Percentiles rank a stretch among this genome's conserved stretches.
These are phyloP conservation scores for Malus asiatica DNA, from an alignment of 306 rosid genomes.

Conservation along the genomic window DNA sequence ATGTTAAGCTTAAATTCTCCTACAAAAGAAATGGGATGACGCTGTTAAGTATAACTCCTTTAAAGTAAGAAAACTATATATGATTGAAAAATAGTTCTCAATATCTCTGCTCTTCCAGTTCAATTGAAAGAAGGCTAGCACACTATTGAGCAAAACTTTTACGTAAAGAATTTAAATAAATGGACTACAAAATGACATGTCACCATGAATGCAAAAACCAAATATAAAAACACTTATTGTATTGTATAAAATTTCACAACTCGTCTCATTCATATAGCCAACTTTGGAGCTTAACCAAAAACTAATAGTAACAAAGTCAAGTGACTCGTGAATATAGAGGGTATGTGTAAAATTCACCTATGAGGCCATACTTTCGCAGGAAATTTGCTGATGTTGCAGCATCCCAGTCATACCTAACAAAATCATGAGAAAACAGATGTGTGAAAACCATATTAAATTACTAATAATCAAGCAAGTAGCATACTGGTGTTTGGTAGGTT, in stretches of 20 bases:
- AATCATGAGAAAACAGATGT: not conserved
- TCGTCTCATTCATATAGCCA: not conserved
- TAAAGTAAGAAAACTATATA: not conserved
- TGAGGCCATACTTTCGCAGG: conserved; percentile 74
- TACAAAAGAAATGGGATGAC: conserved; percentile 26
- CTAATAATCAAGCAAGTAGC: conserved; percentile 15
- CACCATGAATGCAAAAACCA: not conserved
- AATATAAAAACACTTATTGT: not conserved
- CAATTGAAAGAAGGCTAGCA: not conserved
- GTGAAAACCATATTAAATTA: conserved; percentile 2
- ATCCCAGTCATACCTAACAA: conserved; percentile 95
- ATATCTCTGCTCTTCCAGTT: not conserved
- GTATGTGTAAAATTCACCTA: conserved; percentile 29
- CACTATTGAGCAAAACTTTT: not conserved
- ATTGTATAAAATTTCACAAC: not conserved
- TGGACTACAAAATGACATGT: not conserved
- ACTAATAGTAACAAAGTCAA: not conserved
- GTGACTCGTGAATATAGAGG: not conserved
- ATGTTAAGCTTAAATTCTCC: conserved; percentile 90
- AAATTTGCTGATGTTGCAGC: conserved; percentile 92
- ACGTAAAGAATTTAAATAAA: not conserved
- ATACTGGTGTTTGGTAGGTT: conserved; percentile 96
- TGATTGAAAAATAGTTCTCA: not conserved
- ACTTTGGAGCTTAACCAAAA: not conserved
- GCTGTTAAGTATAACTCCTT: conserved; percentile 3